Evolutionary conservation across 1,284 basidiomycete genomes (phyloP).

Genomic region (Cryptococcus neoformans): DNA sequence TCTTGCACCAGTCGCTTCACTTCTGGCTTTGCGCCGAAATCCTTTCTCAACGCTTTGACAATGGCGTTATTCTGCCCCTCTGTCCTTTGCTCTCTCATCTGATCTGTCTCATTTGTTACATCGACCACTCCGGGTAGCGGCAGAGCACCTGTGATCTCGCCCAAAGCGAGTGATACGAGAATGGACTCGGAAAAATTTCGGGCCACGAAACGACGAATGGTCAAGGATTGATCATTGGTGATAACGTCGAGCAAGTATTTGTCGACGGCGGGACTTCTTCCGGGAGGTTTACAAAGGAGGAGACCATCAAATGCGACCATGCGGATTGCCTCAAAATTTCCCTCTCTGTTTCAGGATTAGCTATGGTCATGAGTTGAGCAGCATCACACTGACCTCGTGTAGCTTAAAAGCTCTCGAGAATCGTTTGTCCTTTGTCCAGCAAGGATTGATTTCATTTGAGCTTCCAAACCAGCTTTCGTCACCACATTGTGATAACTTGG

Average conservation of each 20-base stretch:
- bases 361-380: background rate
- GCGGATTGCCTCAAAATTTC: conserved; percentile 88
- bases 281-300: conserved; percentile 71
- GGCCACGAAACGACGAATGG: conserved; percentile 81
- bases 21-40: conserved; percentile 69
- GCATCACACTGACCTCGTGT: conserved; percentile 67
- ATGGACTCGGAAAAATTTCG: conserved; percentile 82
- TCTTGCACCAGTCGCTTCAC: conserved; percentile 56
- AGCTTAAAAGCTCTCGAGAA: conserved; percentile 74
- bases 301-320: conserved; percentile 91
- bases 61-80: conserved; percentile 53
- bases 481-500: conserved; percentile 94
- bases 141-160: conserved; percentile 63
- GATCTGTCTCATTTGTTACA: conserved; percentile 19
- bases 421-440: conserved; percentile 80
- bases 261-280: conserved; percentile 58
- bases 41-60: conserved; percentile 78
- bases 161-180: conserved; percentile 80
- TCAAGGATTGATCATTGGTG: conserved; percentile 76
- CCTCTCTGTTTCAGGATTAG: conserved; percentile 60
- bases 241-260: conserved; percentile 89
- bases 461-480: conserved; percentile 82
- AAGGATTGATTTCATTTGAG: conserved; percentile 73
- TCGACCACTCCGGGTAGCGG: conserved; percentile 33
- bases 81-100: conserved; percentile 22